Evolutionary conservation across 176 grass and related monocot genomes (phyloP).

Genomic region (Bothriochloa decipiens): DNA sequence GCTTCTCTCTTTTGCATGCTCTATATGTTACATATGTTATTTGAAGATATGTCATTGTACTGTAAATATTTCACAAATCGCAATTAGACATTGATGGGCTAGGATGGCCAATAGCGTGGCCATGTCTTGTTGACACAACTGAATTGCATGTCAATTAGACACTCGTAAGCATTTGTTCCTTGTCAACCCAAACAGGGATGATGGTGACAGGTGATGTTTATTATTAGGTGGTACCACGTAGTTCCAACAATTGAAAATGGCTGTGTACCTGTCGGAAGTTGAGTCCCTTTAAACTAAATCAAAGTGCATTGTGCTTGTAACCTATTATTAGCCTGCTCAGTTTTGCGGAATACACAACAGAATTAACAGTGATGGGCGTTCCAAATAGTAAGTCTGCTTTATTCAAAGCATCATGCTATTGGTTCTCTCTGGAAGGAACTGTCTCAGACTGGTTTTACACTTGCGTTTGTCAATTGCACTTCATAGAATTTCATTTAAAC

Average conservation of each 20-base stretch:
- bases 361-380: not conserved
- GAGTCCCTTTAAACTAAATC: too few species aligned
- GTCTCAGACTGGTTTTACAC: not conserved
- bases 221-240: not conserved
- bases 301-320: slow-evolving; percentile 29
- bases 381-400: not conserved
- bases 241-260: slow-evolving; percentile 33
- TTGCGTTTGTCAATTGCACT: too few species aligned
- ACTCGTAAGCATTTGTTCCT: not conserved
- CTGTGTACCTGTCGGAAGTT: not conserved
- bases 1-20: too few species aligned
- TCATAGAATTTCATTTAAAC: not conserved
- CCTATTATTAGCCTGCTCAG: slow-evolving; percentile 3
- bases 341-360: not conserved
- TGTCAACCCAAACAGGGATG: slow-evolving; percentile 9
- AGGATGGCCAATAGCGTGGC: not conserved
- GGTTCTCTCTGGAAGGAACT: too few species aligned
- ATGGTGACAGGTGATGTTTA: slow-evolving; percentile 17
- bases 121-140: not conserved
- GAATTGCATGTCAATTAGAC: slow-evolving; percentile 3
- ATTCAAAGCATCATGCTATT: slow-evolving; percentile 11
- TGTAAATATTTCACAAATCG: too few species aligned
- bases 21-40: too few species aligned
- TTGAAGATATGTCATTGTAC: too few species aligned
- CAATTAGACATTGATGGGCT: not conserved